phyloP scores from a whole-genome alignment of 73 alveolate species.

The Effrenium voratum region DNA sequence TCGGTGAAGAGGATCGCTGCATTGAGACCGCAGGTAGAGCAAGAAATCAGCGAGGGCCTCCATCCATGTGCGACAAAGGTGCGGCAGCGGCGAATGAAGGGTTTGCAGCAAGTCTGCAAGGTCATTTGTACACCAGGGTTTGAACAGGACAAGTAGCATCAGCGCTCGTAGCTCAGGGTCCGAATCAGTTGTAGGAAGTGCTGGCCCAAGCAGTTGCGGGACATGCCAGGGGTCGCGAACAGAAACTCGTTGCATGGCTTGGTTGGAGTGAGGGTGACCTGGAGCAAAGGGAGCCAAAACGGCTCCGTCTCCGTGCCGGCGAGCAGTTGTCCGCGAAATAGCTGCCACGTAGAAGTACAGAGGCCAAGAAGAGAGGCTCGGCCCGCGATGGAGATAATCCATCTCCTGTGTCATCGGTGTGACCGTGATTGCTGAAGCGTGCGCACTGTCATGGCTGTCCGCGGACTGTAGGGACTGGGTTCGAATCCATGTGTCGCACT shows the following conservation, averaged over 20 bases:
- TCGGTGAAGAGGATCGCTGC: neutral
- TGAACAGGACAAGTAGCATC: neutral
- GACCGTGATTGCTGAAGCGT: neutral
- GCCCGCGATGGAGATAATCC: slow-evolving; percentile 9
- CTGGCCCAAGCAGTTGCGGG: neutral
- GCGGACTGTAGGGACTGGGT: neutral
- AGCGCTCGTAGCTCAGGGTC: slow-evolving; percentile 5
- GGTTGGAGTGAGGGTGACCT: neutral
- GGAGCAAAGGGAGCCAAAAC: neutral
- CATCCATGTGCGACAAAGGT: neutral
- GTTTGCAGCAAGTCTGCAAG: neutral
- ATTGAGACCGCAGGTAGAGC: neutral
- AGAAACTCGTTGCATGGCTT: neutral
- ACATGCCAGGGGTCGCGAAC: neutral
- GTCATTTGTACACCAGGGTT: neutral
- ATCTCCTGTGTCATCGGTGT: neutral
- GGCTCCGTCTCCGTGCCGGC: too few relatives aligned
- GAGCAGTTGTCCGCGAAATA: neutral
- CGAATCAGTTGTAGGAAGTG: neutral
- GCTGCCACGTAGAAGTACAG: slow-evolving; percentile 26
- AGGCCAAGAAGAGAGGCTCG: neutral
- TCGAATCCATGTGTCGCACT: neutral
- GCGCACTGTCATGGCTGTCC: neutral
- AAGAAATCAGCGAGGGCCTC: neutral
- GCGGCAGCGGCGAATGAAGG: neutral